Base-by-base conservation (phyloP, 2,329 filamentous ascomycete species). In the Allantophomopsis lycopodina region DNA sequence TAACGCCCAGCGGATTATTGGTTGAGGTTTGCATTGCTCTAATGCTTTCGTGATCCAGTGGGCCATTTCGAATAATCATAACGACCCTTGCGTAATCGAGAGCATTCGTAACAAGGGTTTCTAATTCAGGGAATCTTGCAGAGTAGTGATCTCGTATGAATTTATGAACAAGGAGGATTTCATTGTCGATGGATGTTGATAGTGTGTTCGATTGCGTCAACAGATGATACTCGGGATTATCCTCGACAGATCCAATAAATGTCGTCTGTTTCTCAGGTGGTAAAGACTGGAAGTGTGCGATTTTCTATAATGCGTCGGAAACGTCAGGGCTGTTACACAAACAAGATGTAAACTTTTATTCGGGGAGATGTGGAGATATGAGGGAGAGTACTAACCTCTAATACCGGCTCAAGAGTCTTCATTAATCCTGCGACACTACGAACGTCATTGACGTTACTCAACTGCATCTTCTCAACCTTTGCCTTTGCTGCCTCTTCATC, bases 131-230 rank as follows among this genome's bases (percentile, higher is more conserved):
- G 53, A 96, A 98, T 44, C 89, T 77, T 14, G 83, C 72, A 8
- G 88, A 94, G 63, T 98, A 98, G 61, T 95, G 86, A 54, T 98
- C 91, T 53, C 89, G 77, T 43, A 95, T 86, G 59, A 86, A 93
- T 62, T 98, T 98, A 68, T 98, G 91, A 16, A 96, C 84, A 7
- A 91, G 73, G 28, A 83, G 83, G 35, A 96, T 83, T 59, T 96
- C 89, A 55, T 84, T 85, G 50, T 94, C 88, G 49, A 96, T 95
- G 46, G 83, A 82, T 5, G 89, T 93, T 1, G 91, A 94, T 7
- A 94, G 71, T 17, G 80, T 83, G 56, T 94, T 94, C 13, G 87
- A 87, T 56, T 91, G 79, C 28, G 85, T 93, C 42, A 94, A 64
- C 30, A 94, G 75, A 58, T 85, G 78, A 60, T 94, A 94, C 58